phyloP scores from a whole-genome alignment of 2,329 filamentous ascomycete genomes.

The Cladophialophora psammophila region DNA sequence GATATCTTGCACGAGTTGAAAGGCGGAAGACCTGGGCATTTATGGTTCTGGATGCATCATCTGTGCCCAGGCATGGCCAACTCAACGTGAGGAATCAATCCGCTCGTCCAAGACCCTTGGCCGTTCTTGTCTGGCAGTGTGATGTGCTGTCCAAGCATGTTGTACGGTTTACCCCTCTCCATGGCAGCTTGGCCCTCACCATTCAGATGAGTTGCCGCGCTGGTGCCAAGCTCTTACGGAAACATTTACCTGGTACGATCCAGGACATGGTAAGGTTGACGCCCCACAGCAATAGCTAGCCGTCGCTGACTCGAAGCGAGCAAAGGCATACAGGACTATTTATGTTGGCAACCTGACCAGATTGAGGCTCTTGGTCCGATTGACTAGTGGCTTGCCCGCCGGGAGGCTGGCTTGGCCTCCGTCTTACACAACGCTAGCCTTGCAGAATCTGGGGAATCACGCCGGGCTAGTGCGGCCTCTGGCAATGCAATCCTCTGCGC shows the following conservation, averaged over 20 bases:
- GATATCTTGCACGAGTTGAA: neutral
- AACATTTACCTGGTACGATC: neutral
- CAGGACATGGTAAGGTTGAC: neutral
- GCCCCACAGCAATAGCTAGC: neutral
- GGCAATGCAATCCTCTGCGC: neutral
- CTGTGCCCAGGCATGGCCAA: neutral
- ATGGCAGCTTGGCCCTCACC: slow-evolving; percentile 19
- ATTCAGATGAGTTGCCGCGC: slow-evolving; percentile 3
- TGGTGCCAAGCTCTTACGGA: neutral
- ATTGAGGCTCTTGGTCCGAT: no score
- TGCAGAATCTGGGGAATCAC: neutral
- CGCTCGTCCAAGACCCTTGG: slow-evolving; percentile 16
- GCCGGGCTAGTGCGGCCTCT: neutral
- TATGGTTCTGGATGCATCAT: neutral
- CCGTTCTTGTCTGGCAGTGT: slow-evolving; percentile 3
- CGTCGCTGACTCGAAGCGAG: neutral
- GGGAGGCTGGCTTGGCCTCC: no score
- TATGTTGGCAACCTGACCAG: no score
- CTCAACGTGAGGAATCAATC: neutral
- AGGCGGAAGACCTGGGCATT: neutral
- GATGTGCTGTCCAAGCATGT: neutral
- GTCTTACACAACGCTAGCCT: neutral
- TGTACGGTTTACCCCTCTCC: slow-evolving; percentile 16
- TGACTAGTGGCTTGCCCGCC: no score
- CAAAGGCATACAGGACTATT: neutral